Evolutionary conservation across 148 eudicot genomes (phyloP), one percentile per base, ranked within the genome.

Genomic region (Rhododendron molle): DNA sequence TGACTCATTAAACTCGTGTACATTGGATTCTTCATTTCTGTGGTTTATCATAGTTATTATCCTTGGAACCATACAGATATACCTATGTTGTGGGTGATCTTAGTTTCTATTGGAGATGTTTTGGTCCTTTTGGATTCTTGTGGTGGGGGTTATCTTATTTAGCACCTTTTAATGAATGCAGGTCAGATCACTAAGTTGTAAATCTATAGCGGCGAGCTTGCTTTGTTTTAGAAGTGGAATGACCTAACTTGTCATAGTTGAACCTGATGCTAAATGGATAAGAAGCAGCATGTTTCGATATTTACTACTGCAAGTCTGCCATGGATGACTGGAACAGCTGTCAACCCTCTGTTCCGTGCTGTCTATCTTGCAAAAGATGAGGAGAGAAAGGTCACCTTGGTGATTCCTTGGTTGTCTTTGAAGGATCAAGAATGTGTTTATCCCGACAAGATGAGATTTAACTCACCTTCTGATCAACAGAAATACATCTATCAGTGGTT

Each of bases 321-420:
- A 90, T 96, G 99, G 99, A 91, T 96, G 95, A 96, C 99, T 38
- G 98, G 99, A 80, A 96, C 99, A 44, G 93, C 99, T 82, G 98
- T 96, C 43, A 96, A 96, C 85, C 99, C 99, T 82, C 89, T 96
- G 54, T 96, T 96, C 79, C 98, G 99, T 88, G 99, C 98, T 73
- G 96, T 92, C 21, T 96, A 95, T 92, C 94, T 96, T 72, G 95
- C 94, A 44, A 94, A 95, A 90, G 92, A 89, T 72, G 95, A 84
- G 20, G 87, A 86, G 80, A 88, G 92, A 80, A 91, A 89, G 85
- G 95, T 96, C 84, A 95, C 96, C 56, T 88, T 96, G 89, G 98
- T 94, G 10, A 91, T 96, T 90, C 99, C 99, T 72, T 96, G 99
- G 99, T 78, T 96, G 92, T 90, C 95, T 86, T 72, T 83, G 74